Base-by-base conservation (phyloP, 345 rosid species). In the Boechera stricta region DNA sequence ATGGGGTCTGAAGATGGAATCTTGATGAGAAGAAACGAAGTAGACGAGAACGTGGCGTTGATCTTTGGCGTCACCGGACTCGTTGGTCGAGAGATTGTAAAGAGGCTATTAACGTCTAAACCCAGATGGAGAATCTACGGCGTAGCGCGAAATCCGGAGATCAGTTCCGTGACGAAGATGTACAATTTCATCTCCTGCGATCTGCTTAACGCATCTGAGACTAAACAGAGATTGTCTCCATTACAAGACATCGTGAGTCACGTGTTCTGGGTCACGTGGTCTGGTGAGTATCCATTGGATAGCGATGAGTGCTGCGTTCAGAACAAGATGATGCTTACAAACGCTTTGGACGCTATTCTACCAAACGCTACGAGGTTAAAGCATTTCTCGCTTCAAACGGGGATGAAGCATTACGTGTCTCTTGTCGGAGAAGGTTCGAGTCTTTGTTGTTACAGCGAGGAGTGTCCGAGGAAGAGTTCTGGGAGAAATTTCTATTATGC, bases 181-280 rank as follows among this genome's bases (percentile, higher is more conserved):
- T 91, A 89, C 85, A 79, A 12, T 42, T 91, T 91, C 92, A 87
- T 91, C 64, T 81, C 94, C 1, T 91, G 96, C 59, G 96, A 94
- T 76, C 85, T 94, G 64, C 71, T 87, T 35, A 78, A 87, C 80
- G 87, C 86, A 15, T 31, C 71, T 0, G 94, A 91, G 65, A 87
- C 90, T 5, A 68, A 70, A 42, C 72, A 80, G 61, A 87, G 79
- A 69, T 73, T 94, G 16, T 83, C 87, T 31, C 35, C 36, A 31
- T 44, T 87, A 48, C 73, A 82, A 18, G 88, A 83, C 11, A 79
- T 68, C 66, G 87, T 84, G 83, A 94, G 91, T 33, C 96, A 94
- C 71, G 71, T 87, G 73, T 94, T 94, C 33, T 91, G 96, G 97
- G 75, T 91, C 78, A 90, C 98, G 44, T 91, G 98, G 98, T 87